Base-by-base conservation (phyloP, 192 early-diverging fungal genomes). In the Mortierella claussenii region DNA sequence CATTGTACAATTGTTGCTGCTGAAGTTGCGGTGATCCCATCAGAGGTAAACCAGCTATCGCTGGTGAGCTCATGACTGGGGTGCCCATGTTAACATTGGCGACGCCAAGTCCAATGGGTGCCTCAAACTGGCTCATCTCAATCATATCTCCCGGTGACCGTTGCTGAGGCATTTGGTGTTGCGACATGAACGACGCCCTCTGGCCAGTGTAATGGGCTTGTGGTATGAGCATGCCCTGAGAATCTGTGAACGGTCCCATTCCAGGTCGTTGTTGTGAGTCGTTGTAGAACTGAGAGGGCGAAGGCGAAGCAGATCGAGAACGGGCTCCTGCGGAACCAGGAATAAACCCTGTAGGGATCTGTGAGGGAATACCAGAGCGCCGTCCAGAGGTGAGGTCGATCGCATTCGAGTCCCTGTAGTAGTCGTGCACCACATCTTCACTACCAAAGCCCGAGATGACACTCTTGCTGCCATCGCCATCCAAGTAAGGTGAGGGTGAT, bases 321-420 rank as follows among this genome's bases (percentile, higher is more conserved):
- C 42, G 54, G 0, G 62, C 70, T 27, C 62, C 70, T 13, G 62
- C 51, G 13, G 54, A 54, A n/a, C 62, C 70, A 32, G 63, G 56
- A 40, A 54, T 43, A 23, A 53, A 50, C 10, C 49, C 49, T 33
- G 36, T 3, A 30, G 66, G 58, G 31, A 62, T 42, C 47, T 62
- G 62, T 5, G 78, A 68, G 17, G 68, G 64, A 3, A 60, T 27
- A 23, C 78, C 36, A 33, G 63, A 56, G 21, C 62, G 68, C 20
- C 68, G 55, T 44, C 64, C 68, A 47, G 63, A 28, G 1, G 21
- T 43, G 11, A 69, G 50, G 1, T 73, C 56, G 30, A 74, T 75
- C 4, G 78, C 81, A 13, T 67, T 74, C 49, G 71, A 65, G 36
- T 67, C 65, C 17, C 78, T 31, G 37, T 66, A 71, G 17, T 67